phyloP scores from a whole-genome alignment of 139 green algal species.

The Zygnema cylindricum region DNA sequence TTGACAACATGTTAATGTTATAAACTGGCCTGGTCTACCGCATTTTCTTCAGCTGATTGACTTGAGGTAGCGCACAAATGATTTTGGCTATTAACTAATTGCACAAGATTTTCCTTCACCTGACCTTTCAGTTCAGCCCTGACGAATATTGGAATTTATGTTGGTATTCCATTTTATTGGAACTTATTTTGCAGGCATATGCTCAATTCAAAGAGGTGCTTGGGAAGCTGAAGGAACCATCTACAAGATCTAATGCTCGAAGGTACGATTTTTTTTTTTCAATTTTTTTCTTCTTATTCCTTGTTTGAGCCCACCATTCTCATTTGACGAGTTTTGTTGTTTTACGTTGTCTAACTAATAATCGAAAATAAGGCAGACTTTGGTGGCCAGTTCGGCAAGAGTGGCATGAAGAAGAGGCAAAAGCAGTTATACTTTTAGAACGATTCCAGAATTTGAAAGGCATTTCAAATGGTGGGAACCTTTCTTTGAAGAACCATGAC shows the following conservation, averaged over 20 bases:
- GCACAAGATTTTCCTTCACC: neutral
- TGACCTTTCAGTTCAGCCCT: neutral
- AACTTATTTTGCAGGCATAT: constrained; percentile 34
- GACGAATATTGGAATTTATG: neutral
- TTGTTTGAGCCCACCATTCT: neutral
- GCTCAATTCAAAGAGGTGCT: constrained; percentile 50
- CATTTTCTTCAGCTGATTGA: neutral
- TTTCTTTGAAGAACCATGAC: too few species aligned
- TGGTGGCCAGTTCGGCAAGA: too few species aligned
- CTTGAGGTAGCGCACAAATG: neutral
- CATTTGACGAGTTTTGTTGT: neutral
- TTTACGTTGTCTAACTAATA: neutral
- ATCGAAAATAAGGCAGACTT: too few species aligned
- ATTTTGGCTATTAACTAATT: neutral
- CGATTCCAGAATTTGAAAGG: neutral
- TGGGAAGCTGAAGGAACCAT: constrained; percentile 5
- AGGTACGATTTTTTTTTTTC: neutral
- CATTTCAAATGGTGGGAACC: neutral
- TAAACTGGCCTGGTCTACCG: neutral
- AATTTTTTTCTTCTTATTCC: neutral
- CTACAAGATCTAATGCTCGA: constrained; percentile 9
- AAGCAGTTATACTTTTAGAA: neutral
- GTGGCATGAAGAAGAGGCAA: too few species aligned
- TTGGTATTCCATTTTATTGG: neutral
- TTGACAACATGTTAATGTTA: constrained; percentile 15